A percentile compares a stretch with the other conserved stretches of the same genome.
Conservation (phyloP, 2,329 filamentous ascomycete genomes). For the Colletotrichum cereale region DNA sequence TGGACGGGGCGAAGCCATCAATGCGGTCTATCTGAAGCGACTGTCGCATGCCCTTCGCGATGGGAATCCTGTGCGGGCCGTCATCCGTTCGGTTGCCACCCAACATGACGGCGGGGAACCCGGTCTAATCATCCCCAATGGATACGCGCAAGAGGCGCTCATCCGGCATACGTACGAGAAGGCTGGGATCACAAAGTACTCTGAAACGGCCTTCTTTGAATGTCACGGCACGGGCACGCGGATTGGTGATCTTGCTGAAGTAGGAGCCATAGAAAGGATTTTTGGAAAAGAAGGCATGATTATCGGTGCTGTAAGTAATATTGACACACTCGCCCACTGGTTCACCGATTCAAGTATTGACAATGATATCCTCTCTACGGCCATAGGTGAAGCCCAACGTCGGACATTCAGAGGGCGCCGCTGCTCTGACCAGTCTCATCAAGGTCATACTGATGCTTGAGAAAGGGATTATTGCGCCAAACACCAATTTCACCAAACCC, state of each 20-base stretch:
- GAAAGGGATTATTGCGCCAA: constrained; percentile 24
- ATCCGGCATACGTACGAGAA: constrained; percentile 46
- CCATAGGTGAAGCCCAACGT: constrained; percentile 51
- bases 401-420: constrained; percentile 52
- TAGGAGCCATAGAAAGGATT: constrained; percentile 48
- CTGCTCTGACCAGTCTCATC: constrained; percentile 48
- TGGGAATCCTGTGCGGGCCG: constrained; percentile 50
- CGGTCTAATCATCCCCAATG: constrained; percentile 54
- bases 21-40: constrained; percentile 54
- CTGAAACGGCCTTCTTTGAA: not conserved
- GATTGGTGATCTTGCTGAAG: constrained; percentile 57
- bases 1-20: constrained; percentile 53
- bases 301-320: constrained; percentile 46
- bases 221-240: constrained; percentile 60
- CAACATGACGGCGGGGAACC: constrained; percentile 52
- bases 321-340: not conserved
- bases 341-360: too few species aligned
- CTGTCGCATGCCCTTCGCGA: constrained; percentile 55
- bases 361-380: not conserved
- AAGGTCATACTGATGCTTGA: constrained; percentile 47
- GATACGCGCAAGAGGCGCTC: constrained; percentile 44
- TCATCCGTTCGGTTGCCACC: constrained; percentile 46
- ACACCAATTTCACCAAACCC: constrained; percentile 28
- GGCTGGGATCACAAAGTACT: constrained; percentile 35
- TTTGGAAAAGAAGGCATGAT: constrained; percentile 47